These are phyloP conservation scores for Debaryomyces psychrophilus DNA, from an alignment of 1,139 yeast genomes.

Conservation along the genomic window DNA sequence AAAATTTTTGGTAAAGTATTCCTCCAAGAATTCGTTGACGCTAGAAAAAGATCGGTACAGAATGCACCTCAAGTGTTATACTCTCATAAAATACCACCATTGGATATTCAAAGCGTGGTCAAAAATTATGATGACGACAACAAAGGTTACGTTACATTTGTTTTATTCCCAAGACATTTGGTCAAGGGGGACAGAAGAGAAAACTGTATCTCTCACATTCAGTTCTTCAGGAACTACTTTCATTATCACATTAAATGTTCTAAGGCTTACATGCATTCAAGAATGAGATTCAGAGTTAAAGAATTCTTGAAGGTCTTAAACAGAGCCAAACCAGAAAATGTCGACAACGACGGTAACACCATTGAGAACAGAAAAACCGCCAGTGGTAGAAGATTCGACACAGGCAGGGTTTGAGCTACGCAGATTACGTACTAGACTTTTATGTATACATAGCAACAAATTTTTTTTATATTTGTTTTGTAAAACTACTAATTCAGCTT, in stretches of 20 bases:
- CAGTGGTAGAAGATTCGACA: constrained; percentile 74
- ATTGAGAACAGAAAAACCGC: constrained; percentile 77
- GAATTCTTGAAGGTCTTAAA: constrained; percentile 93
- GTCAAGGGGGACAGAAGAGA: constrained; percentile 73
- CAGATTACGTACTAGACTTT: neutral
- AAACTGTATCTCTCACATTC: constrained; percentile 84
- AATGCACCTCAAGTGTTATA: constrained; percentile 98
- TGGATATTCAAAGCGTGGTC: constrained; percentile 64
- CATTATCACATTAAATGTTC: constrained; percentile 98
- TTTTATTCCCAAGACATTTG: constrained; percentile 73
- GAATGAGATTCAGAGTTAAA: constrained; percentile 95
- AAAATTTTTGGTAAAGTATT: constrained; percentile 93
- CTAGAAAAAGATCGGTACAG: constrained; percentile 93
- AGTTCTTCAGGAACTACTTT: constrained; percentile 92
- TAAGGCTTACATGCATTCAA: constrained; percentile 96
- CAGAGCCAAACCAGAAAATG: constrained; percentile 94
- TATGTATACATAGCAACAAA: constrained; percentile 4
- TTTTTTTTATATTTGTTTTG: neutral
- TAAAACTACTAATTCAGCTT: neutral
- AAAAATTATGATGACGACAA: constrained; percentile 48
- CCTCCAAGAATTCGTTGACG: constrained; percentile 94
- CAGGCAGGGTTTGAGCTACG: constrained; percentile 16
- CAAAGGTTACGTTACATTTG: constrained; percentile 77
- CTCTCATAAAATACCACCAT: constrained; percentile 88
- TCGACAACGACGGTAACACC: constrained; percentile 65